Evolutionary conservation across 2,329 filamentous ascomycete species (phyloP).

Genomic region (Aspergillus brunneoviolaceus): DNA sequence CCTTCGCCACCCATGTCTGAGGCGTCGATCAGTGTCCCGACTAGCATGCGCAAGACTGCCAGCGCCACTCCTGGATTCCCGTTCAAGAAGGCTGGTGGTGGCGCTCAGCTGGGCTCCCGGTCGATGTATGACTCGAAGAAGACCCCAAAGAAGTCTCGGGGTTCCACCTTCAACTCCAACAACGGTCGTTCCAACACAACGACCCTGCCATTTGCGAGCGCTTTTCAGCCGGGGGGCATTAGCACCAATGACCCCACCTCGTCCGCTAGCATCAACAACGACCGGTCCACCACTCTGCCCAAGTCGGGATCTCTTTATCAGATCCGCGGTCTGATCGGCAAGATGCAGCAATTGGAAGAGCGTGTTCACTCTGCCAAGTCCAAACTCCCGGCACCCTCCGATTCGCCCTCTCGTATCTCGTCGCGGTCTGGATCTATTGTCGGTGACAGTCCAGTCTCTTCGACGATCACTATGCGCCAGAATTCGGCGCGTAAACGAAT

Average conservation of each 20-base stretch:
- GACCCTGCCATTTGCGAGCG: constrained; percentile 37
- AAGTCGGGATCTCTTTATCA: constrained; percentile 78
- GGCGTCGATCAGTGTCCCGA: constrained; percentile 65
- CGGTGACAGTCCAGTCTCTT: constrained; percentile 51
- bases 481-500: constrained; percentile 39
- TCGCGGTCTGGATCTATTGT: constrained; percentile 60
- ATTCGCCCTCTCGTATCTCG: constrained; percentile 77
- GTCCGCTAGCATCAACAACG: constrained; percentile 47
- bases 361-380: constrained; percentile 88
- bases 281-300: constrained; percentile 51
- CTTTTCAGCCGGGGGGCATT: constrained; percentile 18
- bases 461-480: constrained; percentile 56
- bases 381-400: constrained; percentile 78
- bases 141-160: constrained; percentile 45
- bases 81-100: constrained; percentile 45
- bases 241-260: constrained; percentile 34
- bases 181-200: constrained; percentile 49
- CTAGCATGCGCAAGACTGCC: constrained; percentile 55
- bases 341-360: constrained; percentile 95
- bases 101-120: constrained; percentile 53
- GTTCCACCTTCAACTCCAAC: constrained; percentile 59
- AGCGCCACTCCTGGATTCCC: constrained; percentile 52
- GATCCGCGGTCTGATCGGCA: constrained; percentile 88
- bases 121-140: constrained; percentile 46
- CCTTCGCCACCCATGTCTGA: constrained; percentile 95